phyloP scores from a whole-genome alignment of 1,139 yeast genomes.

The Wickerhamomyces sp. region DNA sequence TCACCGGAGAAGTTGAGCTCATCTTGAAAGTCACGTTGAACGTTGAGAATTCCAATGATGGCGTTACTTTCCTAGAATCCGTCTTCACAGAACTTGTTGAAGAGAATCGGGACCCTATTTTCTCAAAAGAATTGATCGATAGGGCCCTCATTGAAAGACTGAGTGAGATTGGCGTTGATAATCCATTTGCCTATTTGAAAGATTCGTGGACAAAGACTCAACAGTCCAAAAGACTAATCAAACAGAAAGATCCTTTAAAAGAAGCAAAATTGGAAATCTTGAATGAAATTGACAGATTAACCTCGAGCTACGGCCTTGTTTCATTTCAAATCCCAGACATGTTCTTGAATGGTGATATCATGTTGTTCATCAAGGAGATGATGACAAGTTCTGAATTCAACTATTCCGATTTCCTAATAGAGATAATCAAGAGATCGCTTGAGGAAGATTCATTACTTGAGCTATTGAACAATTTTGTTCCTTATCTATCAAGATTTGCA shows the following conservation, averaged over 20 bases:
- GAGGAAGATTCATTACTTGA: conserved; percentile 66
- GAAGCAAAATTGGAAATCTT: conserved; percentile 36
- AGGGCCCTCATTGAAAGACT: conserved; percentile 49
- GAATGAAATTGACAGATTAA: conserved; percentile 45
- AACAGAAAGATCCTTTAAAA: conserved; percentile 36
- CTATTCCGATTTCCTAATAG: conserved; percentile 50
- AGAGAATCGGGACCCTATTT: conserved; percentile 23
- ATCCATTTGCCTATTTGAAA: conserved; percentile 44
- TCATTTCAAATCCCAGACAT: conserved; percentile 67
- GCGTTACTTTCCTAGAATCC: conserved; percentile 32
- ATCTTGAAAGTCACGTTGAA: conserved; percentile 37
- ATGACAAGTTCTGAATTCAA: conserved; percentile 31
- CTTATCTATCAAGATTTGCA: conserved; percentile 32
- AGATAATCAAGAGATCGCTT: conserved; percentile 51
- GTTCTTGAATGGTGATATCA: conserved; percentile 31
- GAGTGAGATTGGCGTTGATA: conserved; percentile 45
- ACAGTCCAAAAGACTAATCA: conserved; percentile 35
- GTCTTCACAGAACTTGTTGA: conserved; percentile 34
- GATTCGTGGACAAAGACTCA: conserved; percentile 38
- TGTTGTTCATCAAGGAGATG: conserved; percentile 27
- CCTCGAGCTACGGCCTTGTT: conserved; percentile 65
- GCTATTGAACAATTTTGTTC: conserved; percentile 51
- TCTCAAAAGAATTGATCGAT: conserved; percentile 32
- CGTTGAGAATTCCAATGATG: conserved; percentile 13
- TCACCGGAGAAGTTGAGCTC: conserved; percentile 29